Percentiles rank a stretch among this genome's conserved stretches.
Conservation (phyloP, 2,329 filamentous ascomycete species). For the Colletotrichum paranaense region DNA sequence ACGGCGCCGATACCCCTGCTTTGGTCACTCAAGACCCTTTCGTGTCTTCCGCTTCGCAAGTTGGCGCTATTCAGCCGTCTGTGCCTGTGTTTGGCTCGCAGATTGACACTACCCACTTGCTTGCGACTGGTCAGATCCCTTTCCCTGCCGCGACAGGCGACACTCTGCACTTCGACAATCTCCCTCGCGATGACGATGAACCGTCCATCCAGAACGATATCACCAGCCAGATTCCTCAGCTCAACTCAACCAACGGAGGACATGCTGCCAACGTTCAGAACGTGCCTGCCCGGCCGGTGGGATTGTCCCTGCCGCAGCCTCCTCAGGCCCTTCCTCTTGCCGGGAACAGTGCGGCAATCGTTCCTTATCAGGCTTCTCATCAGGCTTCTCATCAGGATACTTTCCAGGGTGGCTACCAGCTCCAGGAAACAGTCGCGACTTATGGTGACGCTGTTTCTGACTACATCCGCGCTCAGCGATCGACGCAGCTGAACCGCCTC, state of each 20-base stretch:
- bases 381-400: slow-evolving; percentile 1
- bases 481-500: slow-evolving; percentile 50
- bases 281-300: not conserved
- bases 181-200: not conserved
- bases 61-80: slow-evolving; percentile 2
- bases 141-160: not conserved
- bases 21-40: slow-evolving; percentile 10
- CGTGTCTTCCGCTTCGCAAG: not conserved
- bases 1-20: not conserved
- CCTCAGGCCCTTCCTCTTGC: not conserved
- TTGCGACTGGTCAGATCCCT: slow-evolving; percentile 9
- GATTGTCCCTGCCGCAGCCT: not conserved
- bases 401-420: not conserved
- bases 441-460: slow-evolving; percentile 25
- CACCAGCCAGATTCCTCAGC: not conserved
- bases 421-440: not conserved
- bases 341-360: slow-evolving; percentile 15
- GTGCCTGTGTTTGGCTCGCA: slow-evolving; percentile 15
- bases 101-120: slow-evolving; percentile 9
- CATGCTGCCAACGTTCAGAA: not conserved
- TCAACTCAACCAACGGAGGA: not conserved
- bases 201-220: not conserved
- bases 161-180: not conserved
- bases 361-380: slow-evolving; percentile 3
- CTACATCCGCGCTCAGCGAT: slow-evolving; percentile 45